Conservation (phyloP, 2,329 filamentous ascomycete genomes). For the Aulographum hederae region DNA sequence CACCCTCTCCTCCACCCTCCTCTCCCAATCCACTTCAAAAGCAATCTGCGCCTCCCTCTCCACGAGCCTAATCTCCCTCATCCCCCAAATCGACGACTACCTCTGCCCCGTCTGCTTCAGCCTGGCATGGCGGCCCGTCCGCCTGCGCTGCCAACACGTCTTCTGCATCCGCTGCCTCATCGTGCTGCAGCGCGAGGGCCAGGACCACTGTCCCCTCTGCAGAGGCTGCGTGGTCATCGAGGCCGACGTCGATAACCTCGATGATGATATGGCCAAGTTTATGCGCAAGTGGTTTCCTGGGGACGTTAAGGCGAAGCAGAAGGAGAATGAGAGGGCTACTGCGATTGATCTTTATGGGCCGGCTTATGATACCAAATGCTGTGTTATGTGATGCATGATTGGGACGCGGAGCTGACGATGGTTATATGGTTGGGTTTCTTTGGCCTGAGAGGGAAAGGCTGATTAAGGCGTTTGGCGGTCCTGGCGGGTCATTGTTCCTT, state of each 20-base stretch:
- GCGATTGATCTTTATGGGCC: constrained; percentile 55
- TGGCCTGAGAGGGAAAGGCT: no score
- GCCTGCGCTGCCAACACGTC: constrained; percentile 54
- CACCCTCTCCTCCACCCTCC: constrained; percentile 39
- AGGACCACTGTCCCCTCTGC: constrained; percentile 59
- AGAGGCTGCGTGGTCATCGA: constrained; percentile 51
- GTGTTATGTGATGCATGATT: constrained; percentile 31
- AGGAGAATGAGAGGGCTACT: constrained; percentile 58
- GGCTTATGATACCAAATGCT: constrained; percentile 40
- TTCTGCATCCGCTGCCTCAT: constrained; percentile 77
- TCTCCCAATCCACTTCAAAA: constrained; percentile 46
- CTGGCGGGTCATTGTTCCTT: no score
- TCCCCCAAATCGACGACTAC: constrained; percentile 74
- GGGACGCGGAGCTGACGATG: neutral
- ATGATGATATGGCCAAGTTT: constrained; percentile 48
- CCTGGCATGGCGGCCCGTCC: constrained; percentile 68
- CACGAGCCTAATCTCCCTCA: constrained; percentile 49
- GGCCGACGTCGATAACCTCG: constrained; percentile 54
- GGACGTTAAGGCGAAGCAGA: constrained; percentile 40
- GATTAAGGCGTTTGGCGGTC: no score
- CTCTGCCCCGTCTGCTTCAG: constrained; percentile 63
- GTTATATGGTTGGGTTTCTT: neutral
- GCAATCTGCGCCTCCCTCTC: constrained; percentile 60
- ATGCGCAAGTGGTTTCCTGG: constrained; percentile 62
- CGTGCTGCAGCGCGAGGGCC: constrained; percentile 53